phyloP scores from a whole-genome alignment of 73 alveolate species.

The Uronychia binucleata region DNA sequence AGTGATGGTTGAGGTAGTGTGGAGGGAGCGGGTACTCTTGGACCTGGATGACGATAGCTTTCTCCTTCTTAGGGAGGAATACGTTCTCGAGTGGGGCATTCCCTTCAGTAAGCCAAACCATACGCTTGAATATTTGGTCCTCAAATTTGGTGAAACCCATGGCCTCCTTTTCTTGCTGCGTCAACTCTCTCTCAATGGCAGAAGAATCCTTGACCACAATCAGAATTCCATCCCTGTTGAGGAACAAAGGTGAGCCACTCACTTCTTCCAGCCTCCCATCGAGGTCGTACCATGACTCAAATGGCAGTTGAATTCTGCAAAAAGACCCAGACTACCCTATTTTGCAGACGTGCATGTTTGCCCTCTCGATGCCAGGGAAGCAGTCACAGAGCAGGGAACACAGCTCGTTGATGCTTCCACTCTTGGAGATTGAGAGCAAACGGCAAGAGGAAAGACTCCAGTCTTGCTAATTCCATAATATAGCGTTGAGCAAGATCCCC shows the following conservation, averaged over 20 bases:
- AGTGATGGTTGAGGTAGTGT: no score
- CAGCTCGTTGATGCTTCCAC: no score
- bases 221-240: background rate
- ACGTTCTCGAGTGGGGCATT: background rate
- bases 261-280: background rate
- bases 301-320: background rate
- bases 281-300: background rate
- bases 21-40: no score
- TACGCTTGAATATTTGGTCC: background rate
- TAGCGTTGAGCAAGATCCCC: no score
- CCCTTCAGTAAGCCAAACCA: background rate
- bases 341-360: background rate
- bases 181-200: background rate
- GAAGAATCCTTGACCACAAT: background rate
- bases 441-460: no score
- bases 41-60: background rate
- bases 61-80: background rate
- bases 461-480: no score
- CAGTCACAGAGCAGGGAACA: no score
- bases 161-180: background rate
- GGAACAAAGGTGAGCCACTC: background rate
- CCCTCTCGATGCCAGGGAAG: no score
- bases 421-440: no score
- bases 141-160: background rate
- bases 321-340: background rate